Percentiles rank a stretch among this genome's conserved stretches.
These are phyloP conservation scores for Phellopilus nigrolimitatus DNA, from an alignment of 1,284 basidiomycete species.

Conservation along the genomic window DNA sequence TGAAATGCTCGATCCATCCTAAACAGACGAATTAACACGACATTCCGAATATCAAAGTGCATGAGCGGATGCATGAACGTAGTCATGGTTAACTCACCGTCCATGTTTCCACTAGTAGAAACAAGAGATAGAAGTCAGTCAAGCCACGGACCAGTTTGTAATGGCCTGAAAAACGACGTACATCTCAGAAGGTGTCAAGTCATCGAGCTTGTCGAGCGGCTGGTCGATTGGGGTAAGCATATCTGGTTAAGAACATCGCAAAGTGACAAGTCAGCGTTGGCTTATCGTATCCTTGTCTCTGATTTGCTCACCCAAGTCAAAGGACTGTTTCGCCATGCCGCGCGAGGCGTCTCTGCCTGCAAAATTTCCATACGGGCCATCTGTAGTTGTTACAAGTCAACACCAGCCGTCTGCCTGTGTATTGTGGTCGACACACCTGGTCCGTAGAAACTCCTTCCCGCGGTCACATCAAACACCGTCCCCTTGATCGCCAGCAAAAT, in stretches of 20 bases:
- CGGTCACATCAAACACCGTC: slow-evolving; percentile 88
- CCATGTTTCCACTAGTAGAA: slow-evolving; percentile 92
- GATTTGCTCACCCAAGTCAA: slow-evolving; percentile 71
- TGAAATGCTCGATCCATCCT: slow-evolving; percentile 90
- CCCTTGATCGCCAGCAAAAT: slow-evolving; percentile 87
- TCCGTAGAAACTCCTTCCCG: slow-evolving; percentile 87
- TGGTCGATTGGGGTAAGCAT: slow-evolving; percentile 87
- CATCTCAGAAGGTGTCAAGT: slow-evolving; percentile 80
- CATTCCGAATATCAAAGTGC: not conserved
- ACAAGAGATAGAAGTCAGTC: slow-evolving; percentile 15
- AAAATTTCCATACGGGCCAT: slow-evolving; percentile 96
- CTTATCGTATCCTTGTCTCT: not conserved
- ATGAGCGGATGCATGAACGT: not conserved
- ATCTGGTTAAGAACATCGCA: slow-evolving; percentile 42
- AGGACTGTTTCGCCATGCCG: slow-evolving; percentile 97
- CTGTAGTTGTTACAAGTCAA: slow-evolving; percentile 34
- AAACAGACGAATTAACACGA: not conserved
- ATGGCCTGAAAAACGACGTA: slow-evolving; percentile 40
- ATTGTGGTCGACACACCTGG: slow-evolving; percentile 84
- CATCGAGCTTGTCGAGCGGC: slow-evolving; percentile 78
- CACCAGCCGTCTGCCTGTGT: no score
- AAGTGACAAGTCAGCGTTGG: not conserved
- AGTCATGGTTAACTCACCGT: slow-evolving; percentile 40
- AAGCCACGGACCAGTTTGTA: slow-evolving; percentile 1
- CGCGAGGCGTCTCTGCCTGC: slow-evolving; percentile 90